Base-by-base conservation (phyloP, 805 yeast species). In the Torulaspora maleeae region DNA sequence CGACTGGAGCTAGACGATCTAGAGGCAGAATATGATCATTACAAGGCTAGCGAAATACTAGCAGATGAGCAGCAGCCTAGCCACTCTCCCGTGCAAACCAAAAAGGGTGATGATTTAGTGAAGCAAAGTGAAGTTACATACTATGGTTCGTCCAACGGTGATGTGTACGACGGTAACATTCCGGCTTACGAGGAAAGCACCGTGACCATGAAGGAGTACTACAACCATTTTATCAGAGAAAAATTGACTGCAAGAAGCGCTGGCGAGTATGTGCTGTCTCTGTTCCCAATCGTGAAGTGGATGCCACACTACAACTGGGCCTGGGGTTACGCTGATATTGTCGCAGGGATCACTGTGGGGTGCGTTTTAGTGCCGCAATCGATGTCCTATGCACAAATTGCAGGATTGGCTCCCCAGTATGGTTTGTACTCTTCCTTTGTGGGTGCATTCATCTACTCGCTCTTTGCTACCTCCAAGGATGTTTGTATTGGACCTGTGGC, bases 401-500 rank as follows among this genome's bases (percentile, higher is more conserved):
- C 97, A 5, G 81, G 85, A 4, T 74, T 90, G 49, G 73, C 80
- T 4, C 80, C 95, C 5, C 83, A 89, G 64, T 90, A 82, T 57
- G 97, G 97, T 40, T 76, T 90, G 38, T 90, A 90, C 67, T 86
- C 96, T 11, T 86, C 95, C 0, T 90, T 90, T 59, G 82, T 90
- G 38, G 97, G 97, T 61, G 95, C 89, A 10, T 76, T 88, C 59
- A 78, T 85, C 42, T 90, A 90, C 66, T 83, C 95, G 40, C 77
- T 90, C 58, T 90, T 90, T 68, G 97, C 97, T 11, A 90, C 97
- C 11, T 85, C 95, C 19, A 90, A 90, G 66, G 97, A 90, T 73
- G 95, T 90, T 30, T 84, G 95, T 49, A 89, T 90, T 57, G 97
- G 97, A 22, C 97, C 97, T 9, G 97, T 90, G 29, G 97, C 97